Conservation (phyloP, 2,329 filamentous ascomycete genomes). For the Beauveria sp. region DNA sequence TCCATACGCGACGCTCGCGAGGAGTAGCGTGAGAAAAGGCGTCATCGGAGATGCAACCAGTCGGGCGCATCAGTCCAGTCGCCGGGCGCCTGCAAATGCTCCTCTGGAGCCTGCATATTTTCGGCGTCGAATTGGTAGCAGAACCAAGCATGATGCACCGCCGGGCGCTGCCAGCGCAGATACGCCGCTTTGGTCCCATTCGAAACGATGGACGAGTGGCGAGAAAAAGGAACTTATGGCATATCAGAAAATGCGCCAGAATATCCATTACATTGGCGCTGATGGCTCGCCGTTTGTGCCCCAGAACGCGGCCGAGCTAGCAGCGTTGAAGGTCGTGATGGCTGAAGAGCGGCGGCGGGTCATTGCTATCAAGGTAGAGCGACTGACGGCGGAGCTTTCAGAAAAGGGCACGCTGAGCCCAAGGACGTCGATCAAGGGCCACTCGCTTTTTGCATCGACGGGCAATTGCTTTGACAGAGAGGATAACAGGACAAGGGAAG, state of each 20-base stretch:
- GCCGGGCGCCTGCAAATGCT: not conserved
- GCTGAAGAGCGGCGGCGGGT: constrained; percentile 1
- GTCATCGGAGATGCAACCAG: not conserved
- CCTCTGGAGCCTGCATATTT: not conserved
- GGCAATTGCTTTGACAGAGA: not conserved
- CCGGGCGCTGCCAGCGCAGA: not conserved
- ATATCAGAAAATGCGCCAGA: constrained; percentile 15
- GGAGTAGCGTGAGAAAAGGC: not conserved
- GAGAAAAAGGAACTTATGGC: constrained; percentile 11
- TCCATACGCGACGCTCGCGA: not conserved
- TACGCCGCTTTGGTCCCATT: constrained; percentile 9
- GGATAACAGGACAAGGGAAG: not conserved
- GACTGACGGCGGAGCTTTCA: not conserved
- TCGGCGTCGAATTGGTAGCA: not conserved
- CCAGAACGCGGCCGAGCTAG: constrained; percentile 12
- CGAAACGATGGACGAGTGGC: constrained; percentile 14
- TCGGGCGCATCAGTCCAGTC: not conserved
- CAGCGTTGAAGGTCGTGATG: not conserved
- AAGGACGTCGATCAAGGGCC: not conserved
- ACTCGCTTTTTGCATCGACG: not conserved
- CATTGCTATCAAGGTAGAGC: constrained; percentile 7
- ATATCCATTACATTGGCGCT: constrained; percentile 13
- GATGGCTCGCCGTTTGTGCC: constrained; percentile 17
- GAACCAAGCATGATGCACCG: not conserved
- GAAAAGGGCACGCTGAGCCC: not conserved